Conservation (phyloP, 2,329 filamentous ascomycete species). For the Aaosphaeria arxii region DNA sequence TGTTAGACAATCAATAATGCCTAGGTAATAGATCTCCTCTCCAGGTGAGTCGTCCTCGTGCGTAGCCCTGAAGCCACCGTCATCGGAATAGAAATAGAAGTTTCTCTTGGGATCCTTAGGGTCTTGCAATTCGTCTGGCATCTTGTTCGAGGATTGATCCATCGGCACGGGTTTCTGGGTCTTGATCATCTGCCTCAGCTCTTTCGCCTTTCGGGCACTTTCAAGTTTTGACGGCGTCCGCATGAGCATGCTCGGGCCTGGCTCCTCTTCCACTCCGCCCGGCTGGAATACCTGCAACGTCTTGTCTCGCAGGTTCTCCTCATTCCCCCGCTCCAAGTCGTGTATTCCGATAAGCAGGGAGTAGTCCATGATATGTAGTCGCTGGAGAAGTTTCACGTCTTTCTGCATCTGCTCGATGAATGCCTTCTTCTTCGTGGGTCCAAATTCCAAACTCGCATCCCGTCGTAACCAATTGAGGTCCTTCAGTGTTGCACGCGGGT, state of each 20-base stretch:
- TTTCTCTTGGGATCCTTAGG: conserved; percentile 61
- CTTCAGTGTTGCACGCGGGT: conserved; percentile 90
- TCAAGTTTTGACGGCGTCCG: conserved; percentile 93
- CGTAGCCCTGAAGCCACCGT: conserved; percentile 89
- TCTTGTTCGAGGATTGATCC: conserved; percentile 74
- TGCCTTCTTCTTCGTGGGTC: conserved; percentile 79
- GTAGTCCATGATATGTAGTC: conserved; percentile 97
- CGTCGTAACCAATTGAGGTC: conserved; percentile 94
- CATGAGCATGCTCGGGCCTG: conserved; percentile 66
- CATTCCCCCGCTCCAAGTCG: conserved; percentile 84
- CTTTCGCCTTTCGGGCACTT: conserved; percentile 83
- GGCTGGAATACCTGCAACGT: conserved; percentile 93
- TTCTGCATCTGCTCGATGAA: conserved; percentile 87
- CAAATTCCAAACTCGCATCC: conserved; percentile 81
- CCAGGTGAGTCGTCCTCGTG: conserved; percentile 82
- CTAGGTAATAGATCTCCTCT: conserved; percentile 95
- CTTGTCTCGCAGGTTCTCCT: conserved; percentile 87
- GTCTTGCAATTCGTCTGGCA: conserved; percentile 80
- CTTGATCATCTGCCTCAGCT: conserved; percentile 88
- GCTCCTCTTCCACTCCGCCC: conserved; percentile 57
- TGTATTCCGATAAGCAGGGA: conserved; percentile 93
- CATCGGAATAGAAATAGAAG: conserved; percentile 88
- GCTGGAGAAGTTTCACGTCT: conserved; percentile 84
- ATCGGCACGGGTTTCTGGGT: conserved; percentile 92
- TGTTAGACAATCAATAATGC: conserved; percentile 96